These are phyloP conservation scores for Lasiodiplodia sp. DNA, from an alignment of 2,329 filamentous ascomycete genomes.

Conservation along the genomic window DNA sequence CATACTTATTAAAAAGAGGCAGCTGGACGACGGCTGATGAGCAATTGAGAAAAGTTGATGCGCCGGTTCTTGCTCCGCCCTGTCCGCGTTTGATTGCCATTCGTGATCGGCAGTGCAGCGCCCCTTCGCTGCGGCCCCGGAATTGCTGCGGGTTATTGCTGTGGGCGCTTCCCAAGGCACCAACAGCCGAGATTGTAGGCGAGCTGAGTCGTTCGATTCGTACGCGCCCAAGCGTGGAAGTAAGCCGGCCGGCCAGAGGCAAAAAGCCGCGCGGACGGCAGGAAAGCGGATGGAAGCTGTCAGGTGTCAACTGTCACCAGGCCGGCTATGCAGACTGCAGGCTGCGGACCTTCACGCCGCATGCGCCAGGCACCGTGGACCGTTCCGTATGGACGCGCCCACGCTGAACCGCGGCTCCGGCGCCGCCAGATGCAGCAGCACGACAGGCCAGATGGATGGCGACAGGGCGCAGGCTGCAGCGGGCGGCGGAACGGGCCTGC, in stretches of 20 bases:
- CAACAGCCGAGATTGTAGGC: slow-evolving; percentile 25
- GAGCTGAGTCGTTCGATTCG: slow-evolving; percentile 26
- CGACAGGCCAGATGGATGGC: background rate
- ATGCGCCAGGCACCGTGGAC: slow-evolving; percentile 21
- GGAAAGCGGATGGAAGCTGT: background rate
- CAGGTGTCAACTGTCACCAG: background rate
- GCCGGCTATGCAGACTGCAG: background rate
- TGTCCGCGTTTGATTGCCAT: slow-evolving; percentile 17
- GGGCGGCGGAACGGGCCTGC: slow-evolving; percentile 17
- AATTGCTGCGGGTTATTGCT: background rate
- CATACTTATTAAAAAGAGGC: slow-evolving; percentile 9
- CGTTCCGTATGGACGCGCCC: slow-evolving; percentile 10
- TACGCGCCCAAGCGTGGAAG: background rate
- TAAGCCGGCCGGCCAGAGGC: background rate
- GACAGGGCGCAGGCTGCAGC: background rate
- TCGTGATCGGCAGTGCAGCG: slow-evolving; percentile 7
- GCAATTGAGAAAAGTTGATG: slow-evolving; percentile 22
- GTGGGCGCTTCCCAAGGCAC: slow-evolving; percentile 5
- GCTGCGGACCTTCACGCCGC: slow-evolving; percentile 1
- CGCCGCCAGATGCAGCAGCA: slow-evolving; percentile 13
- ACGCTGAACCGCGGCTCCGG: slow-evolving; percentile 10
- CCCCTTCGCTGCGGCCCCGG: background rate
- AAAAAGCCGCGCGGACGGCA: background rate
- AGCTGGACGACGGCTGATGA: slow-evolving; percentile 19
- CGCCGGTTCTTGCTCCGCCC: background rate